phyloP scores from a whole-genome alignment of 164 flowering plant species.

The Chimonanthus praecox region DNA sequence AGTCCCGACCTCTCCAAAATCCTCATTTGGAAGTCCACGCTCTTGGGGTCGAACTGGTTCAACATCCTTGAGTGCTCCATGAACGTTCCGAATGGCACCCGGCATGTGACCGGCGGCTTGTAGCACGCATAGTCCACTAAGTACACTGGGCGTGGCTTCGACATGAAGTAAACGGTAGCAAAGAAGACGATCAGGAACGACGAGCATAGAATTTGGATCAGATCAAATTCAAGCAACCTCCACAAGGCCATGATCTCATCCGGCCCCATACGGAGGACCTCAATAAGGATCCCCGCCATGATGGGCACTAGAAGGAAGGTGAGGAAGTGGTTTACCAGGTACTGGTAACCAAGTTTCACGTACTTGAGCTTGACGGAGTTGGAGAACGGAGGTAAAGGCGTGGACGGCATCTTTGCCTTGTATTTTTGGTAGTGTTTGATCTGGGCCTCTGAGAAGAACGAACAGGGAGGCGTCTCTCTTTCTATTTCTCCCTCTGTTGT shows the following conservation, averaged over 20 bases:
- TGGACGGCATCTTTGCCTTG: background rate
- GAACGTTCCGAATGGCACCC: conserved; percentile 16
- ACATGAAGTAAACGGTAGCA: conserved; percentile 11
- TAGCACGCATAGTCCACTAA: conserved; percentile 30
- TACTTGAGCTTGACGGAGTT: conserved; percentile 23
- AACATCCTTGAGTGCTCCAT: conserved; percentile 12
- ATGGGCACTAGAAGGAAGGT: conserved; percentile 12
- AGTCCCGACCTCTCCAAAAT: conserved; percentile 21
- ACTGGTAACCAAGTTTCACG: conserved; percentile 16
- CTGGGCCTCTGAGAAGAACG: background rate
- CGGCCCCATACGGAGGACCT: conserved; percentile 11
- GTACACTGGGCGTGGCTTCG: conserved; percentile 10
- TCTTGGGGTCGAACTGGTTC: conserved; percentile 6
- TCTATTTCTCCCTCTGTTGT: background rate
- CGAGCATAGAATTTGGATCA: conserved; percentile 15
- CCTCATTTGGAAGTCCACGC: conserved; percentile 16
- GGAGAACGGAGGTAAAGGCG: conserved; percentile 12
- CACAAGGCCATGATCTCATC: conserved; percentile 3
- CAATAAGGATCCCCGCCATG: conserved; percentile 8
- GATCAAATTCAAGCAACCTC: conserved; percentile 2
- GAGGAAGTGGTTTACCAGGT: conserved; percentile 16
- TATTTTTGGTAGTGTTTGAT: background rate
- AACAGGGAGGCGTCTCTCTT: background rate
- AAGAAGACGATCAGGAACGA: conserved; percentile 9
- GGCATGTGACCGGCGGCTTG: conserved; percentile 12